Percentiles rank a stretch among this genome's conserved stretches.
These are phyloP conservation scores for Coemansia sp. DNA, from an alignment of 192 early-diverging fungal species.

Conservation along the genomic window DNA sequence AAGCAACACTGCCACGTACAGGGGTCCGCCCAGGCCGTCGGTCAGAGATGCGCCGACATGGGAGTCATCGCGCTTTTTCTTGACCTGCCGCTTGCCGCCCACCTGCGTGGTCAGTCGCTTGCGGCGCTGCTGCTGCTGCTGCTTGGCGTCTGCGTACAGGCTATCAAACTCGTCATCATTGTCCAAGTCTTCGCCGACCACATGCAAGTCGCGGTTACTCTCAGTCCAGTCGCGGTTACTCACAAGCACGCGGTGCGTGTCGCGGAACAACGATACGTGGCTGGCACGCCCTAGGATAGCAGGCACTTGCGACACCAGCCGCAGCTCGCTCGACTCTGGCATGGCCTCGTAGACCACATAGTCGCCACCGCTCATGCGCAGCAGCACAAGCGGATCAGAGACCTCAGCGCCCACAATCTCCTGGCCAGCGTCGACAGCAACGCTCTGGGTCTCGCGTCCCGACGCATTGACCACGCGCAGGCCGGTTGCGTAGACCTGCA, in stretches of 20 bases:
- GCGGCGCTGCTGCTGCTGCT: conserved; percentile 13
- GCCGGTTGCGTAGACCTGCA: conserved; percentile 84
- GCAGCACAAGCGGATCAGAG: conserved; percentile 79
- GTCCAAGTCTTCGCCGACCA: conserved; percentile 6
- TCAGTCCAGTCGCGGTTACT: conserved; percentile 40
- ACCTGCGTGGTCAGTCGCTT: conserved; percentile 17
- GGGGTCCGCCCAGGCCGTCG: conserved; percentile 2
- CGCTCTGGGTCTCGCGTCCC: conserved; percentile 37
- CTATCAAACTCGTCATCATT: conserved; percentile 39
- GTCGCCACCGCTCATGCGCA: conserved; percentile 69
- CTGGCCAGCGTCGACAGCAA: conserved; percentile 19
- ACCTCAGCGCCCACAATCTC: conserved; percentile 76
- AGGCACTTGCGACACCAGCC: conserved; percentile 26
- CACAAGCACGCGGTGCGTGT: conserved; percentile 30
- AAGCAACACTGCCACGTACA: conserved; percentile 27
- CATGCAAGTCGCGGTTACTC: conserved; percentile 25
- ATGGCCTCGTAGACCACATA: conserved; percentile 66
- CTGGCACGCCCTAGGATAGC: neutral
- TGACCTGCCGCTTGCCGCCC: conserved; percentile 14
- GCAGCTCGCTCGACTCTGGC: conserved; percentile 41
- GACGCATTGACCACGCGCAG: conserved; percentile 70
- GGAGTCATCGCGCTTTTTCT: conserved; percentile 10
- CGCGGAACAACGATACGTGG: conserved; percentile 43
- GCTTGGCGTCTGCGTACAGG: conserved; percentile 36
- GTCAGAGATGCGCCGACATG: conserved; percentile 2